Percentiles rank a stretch among this genome's conserved stretches.
These are phyloP conservation scores for Aspergillus cavernicola DNA, from an alignment of 495 filamentous ascomycete species.

Conservation along the genomic window DNA sequence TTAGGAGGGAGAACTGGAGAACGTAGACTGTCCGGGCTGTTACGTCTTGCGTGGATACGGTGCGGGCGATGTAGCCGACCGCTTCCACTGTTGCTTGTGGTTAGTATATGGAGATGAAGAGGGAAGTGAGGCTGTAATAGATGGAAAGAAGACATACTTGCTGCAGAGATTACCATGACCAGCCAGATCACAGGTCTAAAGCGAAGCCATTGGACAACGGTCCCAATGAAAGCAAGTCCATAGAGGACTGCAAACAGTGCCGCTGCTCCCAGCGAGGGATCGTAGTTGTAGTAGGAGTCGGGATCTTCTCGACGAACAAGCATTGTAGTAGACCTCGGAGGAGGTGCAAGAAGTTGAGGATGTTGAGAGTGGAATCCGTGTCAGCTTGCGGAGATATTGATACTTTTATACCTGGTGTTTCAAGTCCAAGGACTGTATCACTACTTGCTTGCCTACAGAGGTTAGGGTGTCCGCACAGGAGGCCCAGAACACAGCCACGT, in stretches of 20 bases:
- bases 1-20: constrained; percentile 36
- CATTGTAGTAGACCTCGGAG: constrained; percentile 20
- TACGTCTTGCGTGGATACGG: constrained; percentile 30
- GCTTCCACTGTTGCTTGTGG: constrained; percentile 39
- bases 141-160: constrained; percentile 29
- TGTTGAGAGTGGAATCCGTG: constrained; percentile 9
- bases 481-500: neutral
- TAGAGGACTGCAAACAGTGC: constrained; percentile 50
- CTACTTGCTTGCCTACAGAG: neutral
- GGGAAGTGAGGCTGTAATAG: neutral
- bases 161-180: constrained; percentile 40
- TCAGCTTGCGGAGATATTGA: neutral
- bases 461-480: neutral
- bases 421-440: constrained; percentile 22
- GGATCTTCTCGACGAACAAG: neutral
- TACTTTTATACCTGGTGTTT: constrained; percentile 23
- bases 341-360: constrained; percentile 37
- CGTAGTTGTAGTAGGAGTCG: constrained; percentile 39
- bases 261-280: constrained; percentile 46
- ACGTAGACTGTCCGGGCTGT: constrained; percentile 26
- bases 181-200: constrained; percentile 44
- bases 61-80: constrained; percentile 40
- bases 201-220: constrained; percentile 36
- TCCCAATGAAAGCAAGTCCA: constrained; percentile 30
- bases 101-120: too few relatives aligned